phyloP scores from a whole-genome alignment of 768 basidiomycete species.

The Leucocoprinus leucothites region DNA sequence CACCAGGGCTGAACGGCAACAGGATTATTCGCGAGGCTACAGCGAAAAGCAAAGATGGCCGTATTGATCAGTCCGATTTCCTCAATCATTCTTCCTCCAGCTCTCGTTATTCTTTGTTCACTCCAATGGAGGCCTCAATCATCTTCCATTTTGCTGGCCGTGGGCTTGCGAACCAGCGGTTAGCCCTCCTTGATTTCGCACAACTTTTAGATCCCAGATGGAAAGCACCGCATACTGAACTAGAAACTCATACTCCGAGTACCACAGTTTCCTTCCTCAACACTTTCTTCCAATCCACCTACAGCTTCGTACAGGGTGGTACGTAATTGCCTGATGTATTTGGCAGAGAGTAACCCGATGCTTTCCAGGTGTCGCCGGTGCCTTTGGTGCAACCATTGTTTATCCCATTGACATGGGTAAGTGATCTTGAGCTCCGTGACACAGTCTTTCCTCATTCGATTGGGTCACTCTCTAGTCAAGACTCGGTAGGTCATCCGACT shows the following conservation, averaged over 20 bases:
- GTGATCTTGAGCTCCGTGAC: constrained; percentile 23
- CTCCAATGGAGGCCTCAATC: constrained; percentile 97
- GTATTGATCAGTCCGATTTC: constrained; percentile 96
- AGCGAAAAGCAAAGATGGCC: constrained; percentile 87
- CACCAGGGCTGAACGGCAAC: not conserved
- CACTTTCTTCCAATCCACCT: constrained; percentile 64
- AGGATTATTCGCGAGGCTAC: constrained; percentile 91
- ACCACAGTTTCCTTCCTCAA: constrained; percentile 44
- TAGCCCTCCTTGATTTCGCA: constrained; percentile 88
- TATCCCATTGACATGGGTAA: constrained; percentile 93
- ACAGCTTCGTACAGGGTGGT: constrained; percentile 89
- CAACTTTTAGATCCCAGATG: constrained; percentile 90
- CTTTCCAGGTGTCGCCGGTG: constrained; percentile 79
- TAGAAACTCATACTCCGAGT: constrained; percentile 28
- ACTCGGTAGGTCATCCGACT: constrained; percentile 49
- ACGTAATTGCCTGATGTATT: constrained; percentile 11
- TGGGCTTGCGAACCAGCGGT: constrained; percentile 63
- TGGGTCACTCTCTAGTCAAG: constrained; percentile 55
- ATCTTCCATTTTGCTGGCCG: constrained; percentile 97
- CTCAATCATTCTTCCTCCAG: constrained; percentile 81
- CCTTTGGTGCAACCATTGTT: constrained; percentile 94
- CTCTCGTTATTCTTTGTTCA: constrained; percentile 93
- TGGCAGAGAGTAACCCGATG: constrained; percentile 14
- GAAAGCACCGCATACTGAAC: constrained; percentile 64
- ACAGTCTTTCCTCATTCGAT: not conserved